These are phyloP conservation scores for Aspergillus quadricinctus DNA, from an alignment of 2,329 filamentous ascomycete genomes.

Conservation along the genomic window DNA sequence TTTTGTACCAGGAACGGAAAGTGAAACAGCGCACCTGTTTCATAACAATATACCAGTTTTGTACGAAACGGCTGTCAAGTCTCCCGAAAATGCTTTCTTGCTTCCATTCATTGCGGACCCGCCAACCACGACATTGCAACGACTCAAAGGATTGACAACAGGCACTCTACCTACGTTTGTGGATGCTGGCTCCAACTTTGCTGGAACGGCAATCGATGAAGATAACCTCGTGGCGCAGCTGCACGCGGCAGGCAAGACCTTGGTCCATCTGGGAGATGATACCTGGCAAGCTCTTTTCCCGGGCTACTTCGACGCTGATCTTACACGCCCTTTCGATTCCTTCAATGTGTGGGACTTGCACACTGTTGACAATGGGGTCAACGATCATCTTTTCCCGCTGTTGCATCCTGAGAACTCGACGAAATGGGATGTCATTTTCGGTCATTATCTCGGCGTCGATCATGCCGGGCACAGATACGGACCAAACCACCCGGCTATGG, in stretches of 20 bases:
- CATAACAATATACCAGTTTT: conserved; percentile 86
- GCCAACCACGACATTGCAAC: conserved; percentile 86
- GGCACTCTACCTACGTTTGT: conserved; percentile 93
- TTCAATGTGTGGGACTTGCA: conserved; percentile 98
- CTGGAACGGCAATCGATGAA: conserved; percentile 90
- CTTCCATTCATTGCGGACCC: conserved; percentile 96
- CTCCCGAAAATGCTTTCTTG: conserved; percentile 79
- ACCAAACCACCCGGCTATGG: conserved; percentile 88
- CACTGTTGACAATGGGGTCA: conserved; percentile 93
- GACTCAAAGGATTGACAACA: conserved; percentile 89
- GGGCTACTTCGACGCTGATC: conserved; percentile 80
- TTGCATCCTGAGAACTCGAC: conserved; percentile 60
- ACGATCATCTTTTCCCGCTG: conserved; percentile 76
- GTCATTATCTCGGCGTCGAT: conserved; percentile 90
- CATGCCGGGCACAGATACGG: conserved; percentile 96
- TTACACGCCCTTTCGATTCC: conserved; percentile 88
- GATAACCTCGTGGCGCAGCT: conserved; percentile 70
- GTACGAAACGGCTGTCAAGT: conserved; percentile 71
- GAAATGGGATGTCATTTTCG: conserved; percentile 92
- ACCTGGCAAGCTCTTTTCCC: conserved; percentile 95
- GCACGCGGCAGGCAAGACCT: conserved; percentile 62
- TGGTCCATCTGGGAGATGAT: conserved; percentile 95
- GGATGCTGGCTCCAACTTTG: conserved; percentile 91
- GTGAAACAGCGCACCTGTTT: conserved; percentile 57
- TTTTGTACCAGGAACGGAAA: conserved; percentile 48